Evolutionary conservation across 2,329 filamentous ascomycete genomes (phyloP).

Genomic region (Aspergillus sp.): DNA sequence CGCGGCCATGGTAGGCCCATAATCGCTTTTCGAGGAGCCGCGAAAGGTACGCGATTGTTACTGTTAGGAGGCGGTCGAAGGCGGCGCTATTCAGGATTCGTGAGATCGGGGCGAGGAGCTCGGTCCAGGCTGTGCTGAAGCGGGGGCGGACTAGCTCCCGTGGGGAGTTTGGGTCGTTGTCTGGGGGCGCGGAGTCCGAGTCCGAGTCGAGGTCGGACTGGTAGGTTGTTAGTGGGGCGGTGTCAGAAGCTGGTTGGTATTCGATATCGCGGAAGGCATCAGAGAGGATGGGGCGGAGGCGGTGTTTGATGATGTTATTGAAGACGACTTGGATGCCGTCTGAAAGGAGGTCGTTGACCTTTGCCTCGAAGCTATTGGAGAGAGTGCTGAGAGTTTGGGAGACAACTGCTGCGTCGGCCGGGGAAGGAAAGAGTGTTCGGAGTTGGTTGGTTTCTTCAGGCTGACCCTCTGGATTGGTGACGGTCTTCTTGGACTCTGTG

Average conservation of each 20-base stretch:
- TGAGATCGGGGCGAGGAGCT: slow-evolving; percentile 78
- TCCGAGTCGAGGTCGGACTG: slow-evolving; percentile 45
- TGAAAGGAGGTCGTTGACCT: slow-evolving; percentile 76
- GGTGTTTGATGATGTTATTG: slow-evolving; percentile 79
- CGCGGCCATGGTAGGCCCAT: slow-evolving; percentile 73
- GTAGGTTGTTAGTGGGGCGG: slow-evolving; percentile 22
- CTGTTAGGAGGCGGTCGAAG: slow-evolving; percentile 72
- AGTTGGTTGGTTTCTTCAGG: slow-evolving; percentile 41
- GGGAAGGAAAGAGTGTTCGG: slow-evolving; percentile 73
- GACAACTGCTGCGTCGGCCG: slow-evolving; percentile 70
- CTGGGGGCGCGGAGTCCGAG: slow-evolving; percentile 38
- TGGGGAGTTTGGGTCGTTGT: slow-evolving; percentile 53
- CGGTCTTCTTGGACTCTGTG: slow-evolving; percentile 44
- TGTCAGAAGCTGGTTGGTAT: slow-evolving; percentile 68
- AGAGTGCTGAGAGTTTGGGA: slow-evolving; percentile 67
- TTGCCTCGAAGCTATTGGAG: slow-evolving; percentile 69
- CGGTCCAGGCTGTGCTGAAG: slow-evolving; percentile 84
- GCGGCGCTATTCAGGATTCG: slow-evolving; percentile 78
- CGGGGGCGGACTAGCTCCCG: slow-evolving; percentile 68
- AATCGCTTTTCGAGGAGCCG: slow-evolving; percentile 83
- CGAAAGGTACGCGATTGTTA: slow-evolving; percentile 72
- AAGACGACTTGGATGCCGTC: slow-evolving; percentile 87
- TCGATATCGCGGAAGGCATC: slow-evolving; percentile 92
- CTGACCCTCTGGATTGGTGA: slow-evolving; percentile 17
- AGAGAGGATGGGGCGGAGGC: slow-evolving; percentile 77